phyloP scores from a whole-genome alignment of 2,329 filamentous ascomycete genomes.

The Colletotrichum liriopes region DNA sequence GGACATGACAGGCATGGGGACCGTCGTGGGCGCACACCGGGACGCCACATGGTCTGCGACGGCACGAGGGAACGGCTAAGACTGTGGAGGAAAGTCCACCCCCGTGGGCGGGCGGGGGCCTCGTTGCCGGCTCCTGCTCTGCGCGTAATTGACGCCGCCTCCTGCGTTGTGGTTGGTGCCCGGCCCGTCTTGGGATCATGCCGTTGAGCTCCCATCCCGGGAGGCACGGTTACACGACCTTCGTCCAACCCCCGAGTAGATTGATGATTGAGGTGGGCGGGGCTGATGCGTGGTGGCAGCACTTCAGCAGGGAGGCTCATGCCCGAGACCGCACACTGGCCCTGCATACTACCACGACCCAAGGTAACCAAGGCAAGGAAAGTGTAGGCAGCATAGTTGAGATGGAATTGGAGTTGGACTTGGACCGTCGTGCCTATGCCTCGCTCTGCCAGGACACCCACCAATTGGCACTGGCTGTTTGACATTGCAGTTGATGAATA shows the following conservation, averaged over 20 bases:
- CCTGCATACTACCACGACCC: not conserved
- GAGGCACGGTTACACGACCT: constrained; percentile 17
- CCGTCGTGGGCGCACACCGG: not conserved
- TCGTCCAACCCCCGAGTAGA: not conserved
- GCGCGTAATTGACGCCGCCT: not conserved
- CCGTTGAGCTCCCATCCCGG: not conserved
- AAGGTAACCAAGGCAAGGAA: not conserved
- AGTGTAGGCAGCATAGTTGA: not conserved
- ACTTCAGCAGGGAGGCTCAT: not conserved
- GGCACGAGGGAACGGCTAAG: not conserved
- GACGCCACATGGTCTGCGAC: not conserved
- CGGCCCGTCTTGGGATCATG: not conserved
- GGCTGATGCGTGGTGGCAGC: not conserved
- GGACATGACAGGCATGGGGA: not conserved
- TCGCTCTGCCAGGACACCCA: too few relatives aligned
- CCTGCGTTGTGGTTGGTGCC: not conserved
- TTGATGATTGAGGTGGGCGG: not conserved
- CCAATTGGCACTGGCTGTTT: too few relatives aligned
- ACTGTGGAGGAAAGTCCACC: constrained; percentile 7
- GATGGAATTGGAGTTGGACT: not conserved
- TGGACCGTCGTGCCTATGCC: not conserved
- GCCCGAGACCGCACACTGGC: not conserved
- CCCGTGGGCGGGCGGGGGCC: not conserved
- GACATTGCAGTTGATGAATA: too few relatives aligned
- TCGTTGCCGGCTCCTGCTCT: not conserved